Evolutionary conservation across 1,139 yeast species (phyloP), one percentile per base, ranked within the genome.

Genomic region (Geotrichum klebahnii): DNA sequence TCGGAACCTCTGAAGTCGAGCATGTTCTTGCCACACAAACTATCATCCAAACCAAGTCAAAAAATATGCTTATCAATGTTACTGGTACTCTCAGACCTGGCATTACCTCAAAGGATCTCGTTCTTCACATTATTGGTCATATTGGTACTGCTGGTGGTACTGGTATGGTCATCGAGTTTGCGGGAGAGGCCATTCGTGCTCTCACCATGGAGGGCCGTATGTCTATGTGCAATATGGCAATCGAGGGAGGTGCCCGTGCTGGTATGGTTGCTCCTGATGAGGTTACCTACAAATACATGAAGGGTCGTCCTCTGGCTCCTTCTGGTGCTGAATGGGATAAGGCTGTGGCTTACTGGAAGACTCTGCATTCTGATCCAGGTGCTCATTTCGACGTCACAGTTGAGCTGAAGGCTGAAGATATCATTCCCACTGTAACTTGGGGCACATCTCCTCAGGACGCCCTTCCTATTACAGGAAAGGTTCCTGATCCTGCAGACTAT

Each of bases 111-210:
- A 92, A 92, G 75, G 98, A 92, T 73, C 76, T 92, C 63, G 82
- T 92, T 57, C 78, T 92, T 57, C 97, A 92, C 67, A 95, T 92
- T 43, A 92, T 92, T 65, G 97, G 97, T 60, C 83, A 83, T 50
- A 90, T 92, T 65, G 98, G 98, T 72, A 92, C 98, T 61, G 98
- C 98, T 56, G 98, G 98, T 72, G 98, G 98, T 74, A 92, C 97
- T 52, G 98, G 98, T 52, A 77, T 82, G 63, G 98, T 92, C 53
- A 86, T 92, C 67, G 98, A 92, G 73, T 92, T 90, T 73, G 94
- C 96, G 44, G 98, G 98, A 68, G 80, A 84, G 59, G 97, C 97
- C 53, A 88, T 92, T 61, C 87, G 84, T 67, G 79, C 77, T 55
- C 78, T 92, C 56, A 81, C 95, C 32, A 88, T 92, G 92, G 98